A percentile compares a stretch with the other conserved stretches of the same genome.
These are phyloP conservation scores for Lactifluus volemus DNA, from an alignment of 768 basidiomycete genomes.

Conservation along the genomic window DNA sequence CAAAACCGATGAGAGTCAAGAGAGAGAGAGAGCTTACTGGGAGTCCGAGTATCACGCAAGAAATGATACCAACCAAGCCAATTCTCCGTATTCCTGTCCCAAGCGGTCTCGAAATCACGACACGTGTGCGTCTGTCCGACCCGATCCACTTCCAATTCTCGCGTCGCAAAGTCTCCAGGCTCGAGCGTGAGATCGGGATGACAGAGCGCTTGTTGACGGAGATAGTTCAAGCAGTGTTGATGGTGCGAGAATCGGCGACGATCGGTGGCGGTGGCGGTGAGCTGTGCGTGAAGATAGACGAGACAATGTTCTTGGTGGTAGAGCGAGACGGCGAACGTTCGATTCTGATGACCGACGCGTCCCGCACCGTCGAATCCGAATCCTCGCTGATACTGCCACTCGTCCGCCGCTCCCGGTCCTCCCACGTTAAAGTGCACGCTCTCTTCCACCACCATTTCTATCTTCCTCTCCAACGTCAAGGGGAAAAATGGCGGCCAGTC, in stretches of 20 bases:
- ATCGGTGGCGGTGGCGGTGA: constrained; percentile 18
- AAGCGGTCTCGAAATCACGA: constrained; percentile 28
- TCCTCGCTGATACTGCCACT: not conserved
- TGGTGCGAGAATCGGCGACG: constrained; percentile 24
- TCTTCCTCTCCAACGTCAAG: not conserved
- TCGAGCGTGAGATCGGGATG: constrained; percentile 33
- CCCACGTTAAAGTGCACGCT: not conserved
- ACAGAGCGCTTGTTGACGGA: constrained; percentile 32
- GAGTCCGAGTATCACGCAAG: not conserved
- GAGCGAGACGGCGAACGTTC: constrained; percentile 28
- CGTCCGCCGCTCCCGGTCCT: not conserved
- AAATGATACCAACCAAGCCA: constrained; percentile 3
- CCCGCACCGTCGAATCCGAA: constrained; percentile 5
- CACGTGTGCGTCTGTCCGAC: constrained; percentile 28
- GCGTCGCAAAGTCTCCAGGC: constrained; percentile 22
- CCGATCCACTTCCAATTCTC: constrained; percentile 26
- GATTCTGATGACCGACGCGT: not conserved
- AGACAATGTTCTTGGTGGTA: constrained; percentile 43
- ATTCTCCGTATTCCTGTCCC: not conserved
- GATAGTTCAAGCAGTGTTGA: constrained; percentile 33
- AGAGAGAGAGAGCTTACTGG: not conserved
- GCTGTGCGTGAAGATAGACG: constrained; percentile 23
- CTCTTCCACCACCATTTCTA: constrained; percentile 11
- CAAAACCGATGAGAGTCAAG: not conserved
- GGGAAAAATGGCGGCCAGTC: not conserved